phyloP scores from a whole-genome alignment of 2,329 filamentous ascomycete genomes.

The Macrophomina tecta region DNA sequence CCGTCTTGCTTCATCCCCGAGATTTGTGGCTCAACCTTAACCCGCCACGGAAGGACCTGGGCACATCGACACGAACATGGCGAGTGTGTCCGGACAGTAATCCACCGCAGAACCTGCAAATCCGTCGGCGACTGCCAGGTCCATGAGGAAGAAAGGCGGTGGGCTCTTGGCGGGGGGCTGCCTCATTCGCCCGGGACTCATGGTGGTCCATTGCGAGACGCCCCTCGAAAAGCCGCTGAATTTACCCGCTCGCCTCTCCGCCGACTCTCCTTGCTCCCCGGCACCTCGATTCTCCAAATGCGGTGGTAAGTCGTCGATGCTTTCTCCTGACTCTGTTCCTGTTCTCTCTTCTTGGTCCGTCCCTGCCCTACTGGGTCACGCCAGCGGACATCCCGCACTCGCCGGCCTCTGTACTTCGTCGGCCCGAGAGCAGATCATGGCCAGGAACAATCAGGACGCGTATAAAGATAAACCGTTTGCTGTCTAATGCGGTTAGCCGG shows the following conservation, averaged over 20 bases:
- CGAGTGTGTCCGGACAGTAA: neutral
- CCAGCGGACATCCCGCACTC: neutral
- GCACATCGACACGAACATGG: neutral
- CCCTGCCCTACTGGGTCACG: neutral
- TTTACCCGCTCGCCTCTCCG: neutral
- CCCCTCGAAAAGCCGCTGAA: neutral
- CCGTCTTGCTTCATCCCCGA: neutral
- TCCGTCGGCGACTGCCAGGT: neutral
- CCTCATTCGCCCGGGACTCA: conserved; percentile 14
- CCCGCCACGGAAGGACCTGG: neutral
- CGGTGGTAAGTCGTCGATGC: no score
- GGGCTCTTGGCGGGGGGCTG: conserved; percentile 14
- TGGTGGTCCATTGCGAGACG: neutral
- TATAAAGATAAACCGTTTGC: conserved; percentile 8
- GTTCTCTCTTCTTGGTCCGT: neutral
- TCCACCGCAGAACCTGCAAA: neutral
- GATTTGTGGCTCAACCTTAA: neutral
- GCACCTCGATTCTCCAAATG: no score
- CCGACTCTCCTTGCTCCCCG: neutral
- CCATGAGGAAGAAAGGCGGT: conserved; percentile 8
- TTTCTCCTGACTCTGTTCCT: neutral
- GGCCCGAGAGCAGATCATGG: conserved; percentile 12
- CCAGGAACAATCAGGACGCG: neutral
- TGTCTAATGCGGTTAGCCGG: conserved; percentile 1
- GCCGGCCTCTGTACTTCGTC: neutral